Conservation (phyloP, 1,284 basidiomycete genomes). For the Rugosomyces carneus region DNA sequence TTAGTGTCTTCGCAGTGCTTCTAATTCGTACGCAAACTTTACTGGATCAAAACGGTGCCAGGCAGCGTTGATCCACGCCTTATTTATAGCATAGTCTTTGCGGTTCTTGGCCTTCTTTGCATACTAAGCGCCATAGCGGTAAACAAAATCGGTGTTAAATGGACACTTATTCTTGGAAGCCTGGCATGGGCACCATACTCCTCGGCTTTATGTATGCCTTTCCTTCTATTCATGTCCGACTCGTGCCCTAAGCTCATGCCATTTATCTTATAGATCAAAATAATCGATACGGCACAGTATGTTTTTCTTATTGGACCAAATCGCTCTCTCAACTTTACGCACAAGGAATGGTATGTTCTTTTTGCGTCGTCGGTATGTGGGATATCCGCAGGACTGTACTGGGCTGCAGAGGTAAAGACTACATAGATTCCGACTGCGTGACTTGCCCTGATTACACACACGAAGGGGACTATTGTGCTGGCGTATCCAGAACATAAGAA, state of each 20-base stretch:
- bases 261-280: slow-evolving; percentile 14
- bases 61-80: neutral
- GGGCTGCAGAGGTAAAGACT: slow-evolving; percentile 14
- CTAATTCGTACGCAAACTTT: slow-evolving; percentile 12
- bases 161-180: slow-evolving; percentile 17
- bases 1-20: slow-evolving; percentile 7
- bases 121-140: slow-evolving; percentile 17
- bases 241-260: neutral
- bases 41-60: neutral
- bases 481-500: slow-evolving; percentile 18
- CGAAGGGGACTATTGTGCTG: slow-evolving; percentile 17
- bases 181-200: slow-evolving; percentile 18
- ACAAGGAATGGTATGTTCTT: slow-evolving; percentile 16
- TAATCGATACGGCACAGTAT: slow-evolving; percentile 18
- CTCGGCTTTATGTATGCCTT: slow-evolving; percentile 13
- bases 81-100: slow-evolving; percentile 16
- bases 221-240: neutral
- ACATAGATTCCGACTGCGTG: neutral
- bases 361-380: slow-evolving; percentile 15
- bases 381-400: slow-evolving; percentile 16
- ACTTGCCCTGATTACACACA: neutral
- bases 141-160: slow-evolving; percentile 16
- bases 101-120: slow-evolving; percentile 18
- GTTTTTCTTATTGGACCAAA: neutral
- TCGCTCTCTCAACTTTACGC: neutral